Conservation (phyloP, 2,329 filamentous ascomycete species). For the Hyphodiscus sp. region DNA sequence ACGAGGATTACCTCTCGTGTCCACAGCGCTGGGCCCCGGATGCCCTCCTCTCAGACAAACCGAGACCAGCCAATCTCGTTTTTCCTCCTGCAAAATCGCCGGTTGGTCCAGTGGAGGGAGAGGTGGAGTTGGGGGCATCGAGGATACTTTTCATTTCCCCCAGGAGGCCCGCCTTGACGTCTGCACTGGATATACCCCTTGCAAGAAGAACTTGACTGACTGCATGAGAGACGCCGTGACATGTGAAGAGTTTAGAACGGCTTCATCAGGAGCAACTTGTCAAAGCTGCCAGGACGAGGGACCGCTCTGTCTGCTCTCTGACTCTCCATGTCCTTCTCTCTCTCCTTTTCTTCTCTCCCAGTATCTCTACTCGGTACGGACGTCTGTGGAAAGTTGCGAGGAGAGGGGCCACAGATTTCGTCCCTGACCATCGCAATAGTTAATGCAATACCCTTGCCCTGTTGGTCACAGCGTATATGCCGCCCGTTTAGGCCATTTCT, state of each 20-base stretch:
- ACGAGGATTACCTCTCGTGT: constrained; percentile 2
- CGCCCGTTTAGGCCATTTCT: constrained; percentile 4
- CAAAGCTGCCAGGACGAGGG: too few relatives aligned
- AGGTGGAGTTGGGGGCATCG: neutral
- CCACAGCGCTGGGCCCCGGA: constrained; percentile 11
- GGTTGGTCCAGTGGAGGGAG: neutral
- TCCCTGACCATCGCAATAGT: too few relatives aligned
- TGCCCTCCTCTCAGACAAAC: neutral
- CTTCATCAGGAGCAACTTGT: neutral
- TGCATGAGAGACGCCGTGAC: neutral
- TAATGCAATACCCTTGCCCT: neutral
- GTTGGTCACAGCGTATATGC: constrained; percentile 5
- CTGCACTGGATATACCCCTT: too few relatives aligned
- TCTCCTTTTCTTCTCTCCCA: too few relatives aligned
- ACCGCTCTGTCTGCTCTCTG: neutral
- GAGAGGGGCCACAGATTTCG: too few relatives aligned
- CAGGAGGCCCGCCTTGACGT: too few relatives aligned
- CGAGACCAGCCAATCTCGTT: neutral
- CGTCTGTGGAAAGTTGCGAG: too few relatives aligned
- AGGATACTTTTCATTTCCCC: neutral
- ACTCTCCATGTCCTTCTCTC: too few relatives aligned
- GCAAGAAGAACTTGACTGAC: too few relatives aligned
- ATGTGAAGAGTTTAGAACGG: neutral
- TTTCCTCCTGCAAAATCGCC: neutral
- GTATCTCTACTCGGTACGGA: too few relatives aligned